These are phyloP conservation scores for Simplicillium sp. DNA, from an alignment of 2,329 filamentous ascomycete genomes.

Conservation along the genomic window DNA sequence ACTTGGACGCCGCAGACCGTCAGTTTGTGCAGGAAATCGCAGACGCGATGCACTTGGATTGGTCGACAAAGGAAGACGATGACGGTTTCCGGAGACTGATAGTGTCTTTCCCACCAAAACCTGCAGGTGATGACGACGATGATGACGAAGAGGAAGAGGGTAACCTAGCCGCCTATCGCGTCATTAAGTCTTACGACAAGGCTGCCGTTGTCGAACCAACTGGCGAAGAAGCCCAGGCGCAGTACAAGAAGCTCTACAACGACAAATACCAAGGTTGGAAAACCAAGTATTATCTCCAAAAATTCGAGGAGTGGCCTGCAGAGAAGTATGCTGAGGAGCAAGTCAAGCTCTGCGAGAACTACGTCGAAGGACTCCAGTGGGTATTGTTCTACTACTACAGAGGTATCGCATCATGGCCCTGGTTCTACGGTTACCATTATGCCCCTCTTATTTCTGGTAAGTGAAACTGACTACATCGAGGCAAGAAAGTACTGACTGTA, in stretches of 20 bases:
- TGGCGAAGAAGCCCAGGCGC: constrained; percentile 66
- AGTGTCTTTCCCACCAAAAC: constrained; percentile 36
- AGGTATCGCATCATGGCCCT: constrained; percentile 95
- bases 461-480: constrained; percentile 6
- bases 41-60: constrained; percentile 45
- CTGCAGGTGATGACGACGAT: constrained; percentile 50
- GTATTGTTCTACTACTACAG: constrained; percentile 97
- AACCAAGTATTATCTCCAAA: constrained; percentile 81
- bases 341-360: constrained; percentile 80
- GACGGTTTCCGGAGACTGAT: constrained; percentile 44
- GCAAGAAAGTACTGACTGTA: constrained; percentile 34
- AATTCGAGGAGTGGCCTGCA: constrained; percentile 78
- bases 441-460: constrained; percentile 86
- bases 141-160: constrained; percentile 66
- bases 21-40: constrained; percentile 90
- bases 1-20: constrained; percentile 73
- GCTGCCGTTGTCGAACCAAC: constrained; percentile 76
- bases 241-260: constrained; percentile 79
- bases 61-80: constrained; percentile 48
- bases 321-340: constrained; percentile 70
- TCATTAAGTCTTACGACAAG: constrained; percentile 85
- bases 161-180: constrained; percentile 72
- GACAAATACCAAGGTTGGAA: constrained; percentile 90
- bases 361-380: constrained; percentile 96
- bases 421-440: constrained; percentile 97